A percentile compares a stretch with the other conserved stretches of the same genome.
Conservation (phyloP, 2,329 filamentous ascomycete genomes). For the Aureobasidium lini region DNA sequence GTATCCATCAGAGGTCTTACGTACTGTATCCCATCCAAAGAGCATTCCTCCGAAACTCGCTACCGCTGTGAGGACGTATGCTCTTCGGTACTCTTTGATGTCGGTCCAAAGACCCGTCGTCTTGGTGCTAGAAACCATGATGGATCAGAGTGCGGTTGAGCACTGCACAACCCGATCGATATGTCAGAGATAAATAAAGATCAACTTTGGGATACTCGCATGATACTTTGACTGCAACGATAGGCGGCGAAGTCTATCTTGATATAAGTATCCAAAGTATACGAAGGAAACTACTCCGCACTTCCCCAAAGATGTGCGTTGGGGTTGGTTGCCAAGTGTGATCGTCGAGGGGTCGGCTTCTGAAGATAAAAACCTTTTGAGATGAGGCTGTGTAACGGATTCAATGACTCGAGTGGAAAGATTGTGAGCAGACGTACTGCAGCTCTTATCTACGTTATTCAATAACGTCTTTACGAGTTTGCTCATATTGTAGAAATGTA, state of each 20-base stretch:
- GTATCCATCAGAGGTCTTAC: neutral
- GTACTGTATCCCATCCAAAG: constrained; percentile 30
- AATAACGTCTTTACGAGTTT: no score
- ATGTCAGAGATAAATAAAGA: neutral
- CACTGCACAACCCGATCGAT: neutral
- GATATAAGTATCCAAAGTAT: neutral
- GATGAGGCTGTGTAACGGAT: neutral
- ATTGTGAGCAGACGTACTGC: neutral
- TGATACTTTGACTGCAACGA: neutral
- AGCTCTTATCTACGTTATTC: neutral
- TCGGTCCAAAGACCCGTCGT: constrained; percentile 25
- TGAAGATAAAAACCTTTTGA: neutral
- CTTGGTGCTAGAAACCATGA: neutral
- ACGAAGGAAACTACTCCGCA: neutral
- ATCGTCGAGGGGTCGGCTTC: neutral
- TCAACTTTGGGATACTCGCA: no score
- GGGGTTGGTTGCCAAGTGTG: neutral
- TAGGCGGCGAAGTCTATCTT: neutral
- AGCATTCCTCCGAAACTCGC: constrained; percentile 37
- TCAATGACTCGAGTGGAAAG: no score
- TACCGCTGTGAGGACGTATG: constrained; percentile 35
- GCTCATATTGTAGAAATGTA: no score
- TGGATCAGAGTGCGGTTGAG: neutral
- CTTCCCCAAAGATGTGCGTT: neutral
- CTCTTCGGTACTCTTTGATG: constrained; percentile 32